Base-by-base conservation (phyloP, 495 filamentous ascomycete genomes). In the Neurospora pannonica region DNA sequence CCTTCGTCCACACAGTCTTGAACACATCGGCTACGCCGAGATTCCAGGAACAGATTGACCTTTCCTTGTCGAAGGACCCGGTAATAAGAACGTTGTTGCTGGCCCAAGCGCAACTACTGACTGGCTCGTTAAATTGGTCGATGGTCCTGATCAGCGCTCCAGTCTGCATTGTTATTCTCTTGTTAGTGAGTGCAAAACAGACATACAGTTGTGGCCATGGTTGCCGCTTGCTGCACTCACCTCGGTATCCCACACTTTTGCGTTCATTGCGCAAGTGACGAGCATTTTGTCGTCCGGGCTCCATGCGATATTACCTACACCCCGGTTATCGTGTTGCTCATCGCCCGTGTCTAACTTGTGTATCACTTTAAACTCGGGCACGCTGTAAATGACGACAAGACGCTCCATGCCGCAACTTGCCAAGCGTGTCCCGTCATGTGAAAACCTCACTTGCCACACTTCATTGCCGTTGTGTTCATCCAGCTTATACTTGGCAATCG, bases 391-490 rank as follows among this genome's bases (percentile, higher is more conserved):
- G 73, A 93, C 87, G 54, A 96, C 90, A 11, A 85, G 87, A 11
- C 85, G 87, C 76, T 94, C 94, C 75, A 87, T 87, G 72, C 95
- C 92, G 73, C 93, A 92, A 75, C 93, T 94, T 10, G 94, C 96
- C 72, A 99, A 82, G 71, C 89, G 91, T 70, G 87, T 90, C 38
- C 96, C 96, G 77, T 98, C 93, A 75, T 97, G 90, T 7, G 96
- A 98, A 79, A 97, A 99, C 74, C 89, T 85, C 31, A 97, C 87
- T 76, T 91, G 91, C 93, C 94, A 99, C 15, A 98, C 92, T 82
- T 99, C 94, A 75, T 36, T 67, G 13, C 94, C 93, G 1, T 84
- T 84, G 78, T 96, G 94, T 72, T 93, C 84, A 38, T 85, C 86
- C n/a, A 98, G 84, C 75, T 94, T 90, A 15, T 89, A 78, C 24